These are phyloP conservation scores for Acanthamoeba royreba DNA, from an alignment of 208 protist genomes.

Conservation along the genomic window DNA sequence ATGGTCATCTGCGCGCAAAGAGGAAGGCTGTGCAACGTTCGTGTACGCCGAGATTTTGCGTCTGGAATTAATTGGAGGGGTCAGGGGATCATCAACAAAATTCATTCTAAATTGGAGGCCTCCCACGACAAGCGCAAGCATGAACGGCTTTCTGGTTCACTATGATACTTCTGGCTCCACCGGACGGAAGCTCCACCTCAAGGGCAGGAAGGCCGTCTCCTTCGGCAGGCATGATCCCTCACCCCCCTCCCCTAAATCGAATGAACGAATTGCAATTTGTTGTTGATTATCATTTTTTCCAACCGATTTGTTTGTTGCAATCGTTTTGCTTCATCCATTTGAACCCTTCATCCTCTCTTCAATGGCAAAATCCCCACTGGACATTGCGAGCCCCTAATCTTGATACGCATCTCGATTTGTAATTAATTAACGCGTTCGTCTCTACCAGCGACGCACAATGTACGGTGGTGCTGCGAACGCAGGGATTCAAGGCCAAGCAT, in stretches of 20 bases:
- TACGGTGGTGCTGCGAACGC: neutral
- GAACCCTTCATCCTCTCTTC: neutral
- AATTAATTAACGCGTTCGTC: neutral
- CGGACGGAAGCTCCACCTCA: neutral
- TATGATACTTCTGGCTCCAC: neutral
- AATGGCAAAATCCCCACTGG: too few species aligned
- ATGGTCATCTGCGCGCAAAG: too few species aligned
- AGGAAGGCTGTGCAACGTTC: too few species aligned
- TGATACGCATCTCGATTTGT: neutral
- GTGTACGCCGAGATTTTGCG: too few species aligned
- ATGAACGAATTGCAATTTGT: too few species aligned
- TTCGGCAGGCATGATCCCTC: neutral
- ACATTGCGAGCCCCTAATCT: too few species aligned
- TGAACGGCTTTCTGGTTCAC: constrained; percentile 24
- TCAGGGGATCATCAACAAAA: too few species aligned
- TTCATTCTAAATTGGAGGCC: too few species aligned
- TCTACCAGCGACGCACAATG: neutral
- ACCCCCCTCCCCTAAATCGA: neutral
- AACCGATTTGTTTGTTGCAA: neutral
- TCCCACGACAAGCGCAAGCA: too few species aligned
- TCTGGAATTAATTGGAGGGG: too few species aligned
- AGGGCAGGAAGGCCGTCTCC: neutral
- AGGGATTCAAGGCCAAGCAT: constrained; percentile 18
- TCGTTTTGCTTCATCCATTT: neutral
- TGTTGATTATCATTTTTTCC: neutral